Percentiles rank a stretch among this genome's conserved stretches.
These are phyloP conservation scores for Penicillium sp. DNA, from an alignment of 2,329 filamentous ascomycete species.

Conservation along the genomic window DNA sequence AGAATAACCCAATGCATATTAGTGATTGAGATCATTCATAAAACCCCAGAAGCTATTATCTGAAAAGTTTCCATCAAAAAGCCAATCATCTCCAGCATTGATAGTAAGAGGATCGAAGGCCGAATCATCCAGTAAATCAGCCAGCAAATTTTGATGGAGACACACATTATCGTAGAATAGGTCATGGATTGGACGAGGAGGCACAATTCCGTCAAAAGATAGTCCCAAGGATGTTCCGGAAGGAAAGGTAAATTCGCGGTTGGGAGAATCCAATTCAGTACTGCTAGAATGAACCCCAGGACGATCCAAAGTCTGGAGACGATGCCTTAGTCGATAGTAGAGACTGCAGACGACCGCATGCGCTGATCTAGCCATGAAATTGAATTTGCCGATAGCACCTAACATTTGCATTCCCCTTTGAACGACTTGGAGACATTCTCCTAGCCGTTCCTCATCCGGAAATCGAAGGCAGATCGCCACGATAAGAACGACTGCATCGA, in stretches of 20 bases:
- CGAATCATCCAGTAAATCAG: too few relatives aligned
- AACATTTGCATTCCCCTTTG: constrained; percentile 15
- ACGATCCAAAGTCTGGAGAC: neutral
- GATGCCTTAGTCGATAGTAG: constrained; percentile 14
- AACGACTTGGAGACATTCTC: constrained; percentile 11
- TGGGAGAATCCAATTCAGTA: neutral
- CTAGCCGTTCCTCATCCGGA: constrained; percentile 6
- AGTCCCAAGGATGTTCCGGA: neutral
- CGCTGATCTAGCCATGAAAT: constrained; percentile 18
- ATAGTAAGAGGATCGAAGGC: constrained; percentile 6
- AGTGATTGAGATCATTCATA: constrained; percentile 15
- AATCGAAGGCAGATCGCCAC: constrained; percentile 14
- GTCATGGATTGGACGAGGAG: constrained; percentile 17
- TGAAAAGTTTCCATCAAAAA: constrained; percentile 15
- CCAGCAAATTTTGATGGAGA: neutral
- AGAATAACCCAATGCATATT: constrained; percentile 4
- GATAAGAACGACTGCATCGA: constrained; percentile 20
- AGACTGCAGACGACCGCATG: constrained; percentile 16
- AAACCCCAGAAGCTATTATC: constrained; percentile 19
- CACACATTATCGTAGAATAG: constrained; percentile 17
- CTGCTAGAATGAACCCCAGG: neutral
- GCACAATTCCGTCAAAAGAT: constrained; percentile 8
- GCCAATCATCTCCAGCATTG: neutral
- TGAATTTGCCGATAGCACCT: constrained; percentile 14
- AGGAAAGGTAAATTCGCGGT: too few relatives aligned